These are phyloP conservation scores for Sphaerulina populicola DNA, from an alignment of 2,329 filamentous ascomycete genomes.

Conservation along the genomic window DNA sequence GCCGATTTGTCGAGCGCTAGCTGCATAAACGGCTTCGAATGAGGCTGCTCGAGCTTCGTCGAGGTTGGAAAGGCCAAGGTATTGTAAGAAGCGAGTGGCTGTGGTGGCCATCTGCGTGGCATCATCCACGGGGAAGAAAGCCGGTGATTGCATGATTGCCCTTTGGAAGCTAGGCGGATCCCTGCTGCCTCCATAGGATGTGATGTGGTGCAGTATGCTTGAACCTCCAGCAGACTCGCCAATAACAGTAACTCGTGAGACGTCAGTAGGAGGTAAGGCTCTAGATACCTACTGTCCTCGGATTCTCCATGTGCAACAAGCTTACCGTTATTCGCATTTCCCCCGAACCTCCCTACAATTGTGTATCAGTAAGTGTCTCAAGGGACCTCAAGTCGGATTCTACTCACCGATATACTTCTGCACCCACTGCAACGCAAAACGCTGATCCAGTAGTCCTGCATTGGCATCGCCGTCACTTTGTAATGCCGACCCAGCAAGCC, in stretches of 20 bases:
- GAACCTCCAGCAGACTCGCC: constrained; percentile 48
- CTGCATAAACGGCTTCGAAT: constrained; percentile 35
- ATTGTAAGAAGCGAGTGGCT: constrained; percentile 35
- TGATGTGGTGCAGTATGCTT: constrained; percentile 50
- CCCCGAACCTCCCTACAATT: constrained; percentile 37
- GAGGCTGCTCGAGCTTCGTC: constrained; percentile 39
- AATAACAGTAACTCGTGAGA: constrained; percentile 33
- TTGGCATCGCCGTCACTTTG: constrained; percentile 41
- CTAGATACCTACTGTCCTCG: no score
- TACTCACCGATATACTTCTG: constrained; percentile 30
- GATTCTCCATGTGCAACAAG: no score
- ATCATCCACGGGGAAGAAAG: constrained; percentile 35
- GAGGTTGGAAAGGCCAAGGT: constrained; percentile 40
- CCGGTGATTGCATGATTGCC: constrained; percentile 43
- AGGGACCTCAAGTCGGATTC: no score
- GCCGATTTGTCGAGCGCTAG: constrained; percentile 38
- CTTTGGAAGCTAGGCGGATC: constrained; percentile 39
- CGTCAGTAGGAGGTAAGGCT: neutral
- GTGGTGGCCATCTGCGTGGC: constrained; percentile 34
- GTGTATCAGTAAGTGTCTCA: no score
- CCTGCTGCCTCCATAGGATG: constrained; percentile 38
- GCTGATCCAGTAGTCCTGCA: constrained; percentile 46
- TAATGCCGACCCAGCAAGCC: constrained; percentile 39
- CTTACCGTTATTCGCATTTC: constrained; percentile 35
- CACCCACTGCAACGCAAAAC: constrained; percentile 51